Percentiles rank a stretch among this genome's conserved stretches.
Conservation (phyloP, 805 yeast species). For the Nakazawaea siamensis region DNA sequence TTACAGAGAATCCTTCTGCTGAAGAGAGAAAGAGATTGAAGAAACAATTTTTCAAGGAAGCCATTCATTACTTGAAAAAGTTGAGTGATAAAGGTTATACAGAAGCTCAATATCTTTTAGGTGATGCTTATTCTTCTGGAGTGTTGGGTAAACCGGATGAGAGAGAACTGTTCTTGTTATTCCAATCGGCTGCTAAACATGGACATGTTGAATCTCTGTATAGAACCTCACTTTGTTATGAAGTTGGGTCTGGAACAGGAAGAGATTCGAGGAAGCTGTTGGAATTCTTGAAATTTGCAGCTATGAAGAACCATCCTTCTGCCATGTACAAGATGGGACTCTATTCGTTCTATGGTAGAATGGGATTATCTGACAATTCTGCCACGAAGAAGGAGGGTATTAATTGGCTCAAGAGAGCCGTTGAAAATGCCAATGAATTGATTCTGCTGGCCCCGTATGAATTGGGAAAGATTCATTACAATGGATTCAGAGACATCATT, state of each 20-base stretch:
- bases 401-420: slow-evolving; percentile 87
- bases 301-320: slow-evolving; percentile 89
- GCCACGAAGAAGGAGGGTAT: slow-evolving; percentile 79
- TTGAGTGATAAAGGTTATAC: slow-evolving; percentile 73
- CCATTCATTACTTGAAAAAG: slow-evolving; percentile 57
- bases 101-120: slow-evolving; percentile 88
- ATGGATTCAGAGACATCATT: slow-evolving; percentile 81
- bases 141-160: slow-evolving; percentile 75
- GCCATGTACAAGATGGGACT: slow-evolving; percentile 92
- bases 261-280: slow-evolving; percentile 82
- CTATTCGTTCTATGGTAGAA: slow-evolving; percentile 72
- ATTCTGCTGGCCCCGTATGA: slow-evolving; percentile 95
- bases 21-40: slow-evolving; percentile 28
- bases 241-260: slow-evolving; percentile 89
- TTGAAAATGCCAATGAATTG: slow-evolving; percentile 72
- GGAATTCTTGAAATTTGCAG: slow-evolving; percentile 78
- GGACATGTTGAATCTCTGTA: slow-evolving; percentile 90
- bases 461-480: slow-evolving; percentile 72
- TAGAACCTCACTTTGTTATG: slow-evolving; percentile 84
- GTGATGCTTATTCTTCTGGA: slow-evolving; percentile 83
- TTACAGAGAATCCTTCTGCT: background rate
- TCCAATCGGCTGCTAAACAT: slow-evolving; percentile 87
- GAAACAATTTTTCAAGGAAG: slow-evolving; percentile 65
- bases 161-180: slow-evolving; percentile 65
- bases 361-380: slow-evolving; percentile 69